Evolutionary conservation across 352 stramenopile species (phyloP), one percentile per base, ranked within the genome.

Genomic region (Pythium pyrilobum): DNA sequence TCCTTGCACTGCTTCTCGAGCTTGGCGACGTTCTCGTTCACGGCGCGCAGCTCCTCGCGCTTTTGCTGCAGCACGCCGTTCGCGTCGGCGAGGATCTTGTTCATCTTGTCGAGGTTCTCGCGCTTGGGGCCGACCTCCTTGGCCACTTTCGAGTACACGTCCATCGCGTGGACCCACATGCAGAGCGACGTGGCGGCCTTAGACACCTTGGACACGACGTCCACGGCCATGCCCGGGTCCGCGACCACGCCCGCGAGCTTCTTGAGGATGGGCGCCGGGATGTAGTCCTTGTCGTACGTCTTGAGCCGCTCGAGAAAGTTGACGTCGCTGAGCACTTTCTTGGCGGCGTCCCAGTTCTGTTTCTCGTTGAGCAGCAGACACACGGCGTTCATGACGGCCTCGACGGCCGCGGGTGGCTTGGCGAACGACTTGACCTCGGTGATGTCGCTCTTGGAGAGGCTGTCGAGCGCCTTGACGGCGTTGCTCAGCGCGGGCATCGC

Each of bases 271-370:
- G 80, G 58, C 0, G 69, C 56, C 0, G 85, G 81, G 59, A 98
- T 98, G 64, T 98, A 97, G 64, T 98, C 93, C 67, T 98, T 98
- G 67, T 97, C 92, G 44, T 91, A 98, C 31, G 64, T 81, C 57
- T 95, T 95, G 16, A 98, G 68, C 16, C 89, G 82, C 16, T 97
- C 90, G 41, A 98, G 62, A 56, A 98, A 97, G 16, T 67, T 66
- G 5, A 87, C 72, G 49, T 97, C 85, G 12, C 71, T 80, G 10
- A 98, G 59, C 3, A 98, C 59, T 52, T 97, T 97, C 64, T 98
- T 97, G 18, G 92, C 87, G 0, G 61, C 62, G 38, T 98, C 92
- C 92, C 92, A 98, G 42, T 87, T 95, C 40, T 95, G 84, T 55
- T 97, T 96, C 50, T 92, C 83, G 41, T 96, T 96, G 8, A 98